Evolutionary conservation across 768 basidiomycete genomes (phyloP), one percentile per base, ranked within the genome.

Genomic region (Phlebiopsis gigantea): DNA sequence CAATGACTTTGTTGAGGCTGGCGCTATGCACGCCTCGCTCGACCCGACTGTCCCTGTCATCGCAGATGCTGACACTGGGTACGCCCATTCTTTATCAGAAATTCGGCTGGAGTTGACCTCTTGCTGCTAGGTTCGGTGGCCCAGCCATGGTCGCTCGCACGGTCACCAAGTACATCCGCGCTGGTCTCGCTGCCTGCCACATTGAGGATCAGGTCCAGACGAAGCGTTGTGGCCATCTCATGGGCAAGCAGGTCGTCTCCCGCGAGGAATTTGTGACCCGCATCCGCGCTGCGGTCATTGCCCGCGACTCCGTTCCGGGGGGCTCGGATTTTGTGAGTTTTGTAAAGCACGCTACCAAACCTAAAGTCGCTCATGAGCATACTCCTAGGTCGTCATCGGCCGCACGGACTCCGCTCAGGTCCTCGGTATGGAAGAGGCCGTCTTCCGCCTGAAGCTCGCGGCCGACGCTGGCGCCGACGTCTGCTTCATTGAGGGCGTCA

Each of bases 131-230:
- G 9, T 89, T 89, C 60, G 88, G 88, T 61, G 88, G 88, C 17
- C 83, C 87, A 1, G 79, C 81, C 10, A 90, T 83, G 77, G 81
- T 90, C 28, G 84, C 85, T 10, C 85, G 87, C 39, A 89, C 88
- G 2, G 84, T 90, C 9, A 77, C 73, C n/a, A 80, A 87, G 67
- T 90, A 89, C 58, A 79, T 73, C 4, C 77, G 78, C 45, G 80
- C 85, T 14, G 88, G 88, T 26, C 81, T 89, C 21, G 88, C 88
- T 17, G 88, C 75, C 3, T 75, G 88, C 63, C 88, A 90, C 67
- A 89, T 90, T 39, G 88, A 90, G 69, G 88, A 89, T 64, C 88
- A 90, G 70, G 86, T 89, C 0, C 88, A 89, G 67, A 89, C 86
- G 1, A 90, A 90, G 69, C 81, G 88, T 54, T 90, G 88, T 57